phyloP scores from a whole-genome alignment of 306 rosid genomes.

The Rosa multiflora region DNA sequence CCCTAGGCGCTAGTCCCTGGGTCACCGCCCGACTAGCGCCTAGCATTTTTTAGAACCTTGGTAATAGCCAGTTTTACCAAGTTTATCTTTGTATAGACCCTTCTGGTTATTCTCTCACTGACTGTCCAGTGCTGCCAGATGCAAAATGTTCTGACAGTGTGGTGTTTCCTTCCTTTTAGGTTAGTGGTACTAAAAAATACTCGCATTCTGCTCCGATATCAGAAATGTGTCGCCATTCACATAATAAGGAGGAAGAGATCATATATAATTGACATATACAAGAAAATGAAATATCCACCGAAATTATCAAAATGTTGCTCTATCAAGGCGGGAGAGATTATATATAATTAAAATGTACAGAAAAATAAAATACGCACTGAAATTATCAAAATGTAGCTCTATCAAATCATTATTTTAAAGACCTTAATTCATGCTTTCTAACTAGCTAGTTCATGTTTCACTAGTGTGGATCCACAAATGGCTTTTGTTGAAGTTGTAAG shows the following conservation, averaged over 20 bases:
- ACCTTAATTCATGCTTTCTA: neutral
- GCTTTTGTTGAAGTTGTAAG: neutral
- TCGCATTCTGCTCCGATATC: neutral
- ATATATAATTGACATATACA: too few relatives aligned
- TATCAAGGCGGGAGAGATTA: neutral
- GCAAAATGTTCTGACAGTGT: conserved; percentile 35
- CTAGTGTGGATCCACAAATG: neutral
- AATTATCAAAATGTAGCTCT: too few relatives aligned
- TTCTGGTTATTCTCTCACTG: conserved; percentile 33
- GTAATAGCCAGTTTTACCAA: conserved; percentile 46
- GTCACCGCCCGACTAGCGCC: too few relatives aligned
- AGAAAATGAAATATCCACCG: neutral
- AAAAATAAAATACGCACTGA: neutral
- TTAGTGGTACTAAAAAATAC: neutral
- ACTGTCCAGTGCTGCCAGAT: conserved; percentile 49
- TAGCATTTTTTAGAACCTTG: too few relatives aligned
- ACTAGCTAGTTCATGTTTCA: neutral
- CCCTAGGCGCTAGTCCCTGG: too few relatives aligned
- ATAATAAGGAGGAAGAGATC: too few relatives aligned
- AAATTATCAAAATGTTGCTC: too few relatives aligned
- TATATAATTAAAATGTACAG: too few relatives aligned
- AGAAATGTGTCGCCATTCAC: neutral
- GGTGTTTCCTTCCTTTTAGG: conserved; percentile 52
- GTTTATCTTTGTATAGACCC: conserved; percentile 54
- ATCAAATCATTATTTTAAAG: neutral